Conservation (phyloP, 2,329 filamentous ascomycete genomes). For the Exophiala sp. region DNA sequence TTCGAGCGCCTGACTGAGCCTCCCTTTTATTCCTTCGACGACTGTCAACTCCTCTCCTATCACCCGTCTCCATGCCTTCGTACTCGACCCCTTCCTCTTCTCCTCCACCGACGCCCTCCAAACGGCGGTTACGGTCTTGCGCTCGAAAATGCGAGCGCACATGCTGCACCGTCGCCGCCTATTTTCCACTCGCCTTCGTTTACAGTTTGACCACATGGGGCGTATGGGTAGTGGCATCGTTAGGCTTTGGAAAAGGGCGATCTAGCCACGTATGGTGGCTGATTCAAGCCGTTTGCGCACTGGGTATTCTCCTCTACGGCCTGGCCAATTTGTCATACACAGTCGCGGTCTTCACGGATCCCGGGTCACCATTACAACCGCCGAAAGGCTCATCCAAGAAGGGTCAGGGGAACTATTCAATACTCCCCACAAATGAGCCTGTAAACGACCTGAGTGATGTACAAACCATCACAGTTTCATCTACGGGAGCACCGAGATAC, state of each 20-base stretch:
- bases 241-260: constrained; percentile 45
- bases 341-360: constrained; percentile 84
- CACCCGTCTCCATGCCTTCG: constrained; percentile 18
- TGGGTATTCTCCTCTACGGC: constrained; percentile 66
- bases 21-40: not conserved
- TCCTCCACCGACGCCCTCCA: constrained; percentile 38
- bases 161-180: constrained; percentile 72
- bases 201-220: constrained; percentile 91
- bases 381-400: constrained; percentile 19
- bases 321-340: constrained; percentile 87
- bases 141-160: constrained; percentile 62
- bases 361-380: constrained; percentile 57
- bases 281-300: constrained; percentile 44
- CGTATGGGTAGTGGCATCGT: constrained; percentile 73
- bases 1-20: constrained; percentile 14
- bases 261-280: constrained; percentile 23
- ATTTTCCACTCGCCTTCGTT: constrained; percentile 83
- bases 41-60: not conserved
- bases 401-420: constrained; percentile 56
- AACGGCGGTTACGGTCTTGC: constrained; percentile 39
- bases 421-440: constrained; percentile 67
- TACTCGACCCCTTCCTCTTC: constrained; percentile 33
- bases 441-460: constrained; percentile 40
- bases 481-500: constrained; percentile 76
- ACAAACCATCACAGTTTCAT: constrained; percentile 84